phyloP scores from a whole-genome alignment of 2,329 filamentous ascomycete species.

The Xylaria sp. region DNA sequence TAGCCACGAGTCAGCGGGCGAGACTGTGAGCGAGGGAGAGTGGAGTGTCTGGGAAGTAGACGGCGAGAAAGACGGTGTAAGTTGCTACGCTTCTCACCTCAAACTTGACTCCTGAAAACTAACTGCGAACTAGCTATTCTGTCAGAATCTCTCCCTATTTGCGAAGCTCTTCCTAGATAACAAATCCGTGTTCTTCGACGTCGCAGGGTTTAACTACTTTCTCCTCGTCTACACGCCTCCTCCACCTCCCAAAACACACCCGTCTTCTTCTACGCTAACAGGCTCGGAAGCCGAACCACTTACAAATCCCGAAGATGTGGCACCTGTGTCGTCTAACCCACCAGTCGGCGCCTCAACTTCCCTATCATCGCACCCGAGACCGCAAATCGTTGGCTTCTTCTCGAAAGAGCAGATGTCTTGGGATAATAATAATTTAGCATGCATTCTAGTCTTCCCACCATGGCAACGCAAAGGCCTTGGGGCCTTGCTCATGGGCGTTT shows the following conservation, averaged over 20 bases:
- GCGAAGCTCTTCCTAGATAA: constrained; percentile 98
- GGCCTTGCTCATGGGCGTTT: constrained; percentile 88
- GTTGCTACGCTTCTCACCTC: constrained; percentile 44
- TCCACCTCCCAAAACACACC: constrained; percentile 31
- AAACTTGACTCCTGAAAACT: not conserved
- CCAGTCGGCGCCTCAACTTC: constrained; percentile 5
- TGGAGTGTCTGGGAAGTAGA: constrained; percentile 95
- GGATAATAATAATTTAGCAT: constrained; percentile 98
- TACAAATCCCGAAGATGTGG: not conserved
- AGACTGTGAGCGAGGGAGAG: constrained; percentile 71
- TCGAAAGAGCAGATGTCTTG: constrained; percentile 99
- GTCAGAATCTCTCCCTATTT: constrained; percentile 94
- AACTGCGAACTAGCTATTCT: constrained; percentile 73
- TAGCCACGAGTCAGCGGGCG: constrained; percentile 53
- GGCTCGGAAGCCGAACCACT: not conserved
- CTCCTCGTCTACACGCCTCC: constrained; percentile 82
- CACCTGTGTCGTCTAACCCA: not conserved
- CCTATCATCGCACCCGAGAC: constrained; percentile 38
- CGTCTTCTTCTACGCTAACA: constrained; percentile 1
- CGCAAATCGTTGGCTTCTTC: constrained; percentile 91
- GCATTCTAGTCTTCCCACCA: constrained; percentile 94
- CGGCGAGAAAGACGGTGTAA: constrained; percentile 81
- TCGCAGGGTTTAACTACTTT: constrained; percentile 94
- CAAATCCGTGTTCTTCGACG: constrained; percentile 98
- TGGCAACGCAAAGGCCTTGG: constrained; percentile 94